Evolutionary conservation across 2,329 filamentous ascomycete genomes (phyloP), one percentile per base, ranked within the genome.

Genomic region (Phialophora tarda): DNA sequence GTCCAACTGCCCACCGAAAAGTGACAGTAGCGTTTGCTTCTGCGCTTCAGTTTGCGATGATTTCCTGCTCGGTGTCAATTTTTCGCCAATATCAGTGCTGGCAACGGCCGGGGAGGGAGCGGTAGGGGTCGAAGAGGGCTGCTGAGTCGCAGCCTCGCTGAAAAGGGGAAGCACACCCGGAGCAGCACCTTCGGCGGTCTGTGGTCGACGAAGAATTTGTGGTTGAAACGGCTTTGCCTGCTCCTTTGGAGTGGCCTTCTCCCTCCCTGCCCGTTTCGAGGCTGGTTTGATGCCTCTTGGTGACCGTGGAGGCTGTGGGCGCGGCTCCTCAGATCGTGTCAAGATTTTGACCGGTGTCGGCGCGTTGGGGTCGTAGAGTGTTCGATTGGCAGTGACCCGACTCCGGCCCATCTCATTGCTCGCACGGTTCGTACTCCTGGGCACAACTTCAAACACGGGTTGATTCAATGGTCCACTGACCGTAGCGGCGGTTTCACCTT

Each of bases 1-100:
- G 12, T 61, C 59, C 30, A 53, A 12, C 12, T 51, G 54, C n/a
- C 85, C 86, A 28, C 85, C 84, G 73, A 91, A 90, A 1, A 91
- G 82, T 4, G 88, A 89, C 12, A 91, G 80, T 3, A 85, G 75
- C 3, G 78, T 75, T 69, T 84, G 81, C 66, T 77, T 69, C 82
- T 81, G 55, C 74, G 79, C n/a, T 77, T 75, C 63, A 8, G 64
- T 48, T 14, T 64, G 59, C 10, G 66, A 68, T 51, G 62, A 6
- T 30, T 64, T 60, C 17, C 58, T 38, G 62, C 64, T n/a, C 70
- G 71, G 38, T 71, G 57, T 59, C 38, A 24, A 60, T 47, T 26
- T 65, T 24, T 61, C 68, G 32, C 51, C 38, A n/a, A 23, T 28
- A 24, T 32, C 56, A 3, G 32, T 26, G 12, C 17, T 32, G 23